Percentiles rank a stretch among this genome's conserved stretches.
phyloP scores from a whole-genome alignment of 352 stramenopile genomes.

The Aphanomyces astaci region DNA sequence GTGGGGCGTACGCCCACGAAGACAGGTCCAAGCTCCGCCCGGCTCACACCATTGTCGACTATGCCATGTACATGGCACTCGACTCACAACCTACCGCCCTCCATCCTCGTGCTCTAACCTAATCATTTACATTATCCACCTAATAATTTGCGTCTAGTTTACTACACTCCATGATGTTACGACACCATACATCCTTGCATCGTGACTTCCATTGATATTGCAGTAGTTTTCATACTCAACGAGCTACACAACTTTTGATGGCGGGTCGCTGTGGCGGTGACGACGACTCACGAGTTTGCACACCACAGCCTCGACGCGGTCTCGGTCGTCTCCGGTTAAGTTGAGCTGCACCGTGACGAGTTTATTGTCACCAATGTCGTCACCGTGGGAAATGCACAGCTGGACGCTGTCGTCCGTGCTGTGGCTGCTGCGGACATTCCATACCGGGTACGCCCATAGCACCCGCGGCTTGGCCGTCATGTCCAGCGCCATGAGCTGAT shows the following conservation, averaged over 20 bases:
- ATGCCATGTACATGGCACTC: constrained; percentile 21
- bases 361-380: not conserved
- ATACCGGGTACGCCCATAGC: constrained; percentile 14
- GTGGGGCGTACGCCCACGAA: not conserved
- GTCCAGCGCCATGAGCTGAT: constrained; percentile 60
- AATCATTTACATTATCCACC: too few species aligned
- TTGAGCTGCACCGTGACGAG: constrained; percentile 9
- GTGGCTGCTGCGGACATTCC: constrained; percentile 6
- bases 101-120: too few species aligned
- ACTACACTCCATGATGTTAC: too few species aligned
- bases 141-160: too few species aligned
- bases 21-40: not conserved
- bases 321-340: not conserved
- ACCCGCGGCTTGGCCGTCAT: constrained; percentile 3
- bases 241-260: not conserved
- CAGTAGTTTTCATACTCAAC: not conserved
- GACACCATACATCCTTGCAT: too few species aligned
- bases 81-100: not conserved
- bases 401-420: not conserved
- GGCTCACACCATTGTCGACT: not conserved
- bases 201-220: too few species aligned
- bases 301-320: constrained; percentile 17
- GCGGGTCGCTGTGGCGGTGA: too few species aligned
- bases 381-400: not conserved
- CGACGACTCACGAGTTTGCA: constrained; percentile 18